Evolutionary conservation across 169 alveolate species (phyloP).

Genomic region (Plasmodium chabaudi): DNA sequence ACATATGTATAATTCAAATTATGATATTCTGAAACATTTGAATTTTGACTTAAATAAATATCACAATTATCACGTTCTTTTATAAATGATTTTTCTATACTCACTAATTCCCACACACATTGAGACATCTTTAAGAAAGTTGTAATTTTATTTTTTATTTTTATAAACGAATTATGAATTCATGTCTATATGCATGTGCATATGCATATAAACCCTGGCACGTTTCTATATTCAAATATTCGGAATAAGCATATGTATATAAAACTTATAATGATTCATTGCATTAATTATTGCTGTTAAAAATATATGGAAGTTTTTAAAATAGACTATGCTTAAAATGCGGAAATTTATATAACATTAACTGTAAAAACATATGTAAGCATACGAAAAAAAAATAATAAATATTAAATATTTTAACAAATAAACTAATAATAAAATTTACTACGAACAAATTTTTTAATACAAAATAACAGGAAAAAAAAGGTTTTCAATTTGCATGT

Average conservation of each 20-base stretch:
- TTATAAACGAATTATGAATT: too few species aligned
- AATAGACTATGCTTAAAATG: neutral
- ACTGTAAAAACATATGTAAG: neutral
- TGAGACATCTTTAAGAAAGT: slow-evolving; percentile 21
- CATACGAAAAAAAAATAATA: too few species aligned
- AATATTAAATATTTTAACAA: too few species aligned
- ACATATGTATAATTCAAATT: neutral
- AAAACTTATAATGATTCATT: slow-evolving; percentile 13
- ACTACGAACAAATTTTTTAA: neutral
- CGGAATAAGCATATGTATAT: too few species aligned
- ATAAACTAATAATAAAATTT: neutral
- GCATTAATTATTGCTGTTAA: slow-evolving; percentile 15
- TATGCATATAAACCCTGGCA: too few species aligned
- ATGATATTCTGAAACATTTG: slow-evolving; percentile 6
- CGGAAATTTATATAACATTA: neutral
- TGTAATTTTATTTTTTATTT: too few species aligned
- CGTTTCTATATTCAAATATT: too few species aligned
- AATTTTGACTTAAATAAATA: slow-evolving; percentile 5
- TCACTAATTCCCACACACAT: slow-evolving; percentile 70
- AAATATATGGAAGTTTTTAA: neutral
- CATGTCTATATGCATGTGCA: too few species aligned
- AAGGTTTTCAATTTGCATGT: neutral
- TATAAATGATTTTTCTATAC: slow-evolving; percentile 52
- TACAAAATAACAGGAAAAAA: neutral
- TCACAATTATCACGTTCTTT: slow-evolving; percentile 14